phyloP scores from a whole-genome alignment of 108 stramenopile genomes.

The Nitzschia palea region DNA sequence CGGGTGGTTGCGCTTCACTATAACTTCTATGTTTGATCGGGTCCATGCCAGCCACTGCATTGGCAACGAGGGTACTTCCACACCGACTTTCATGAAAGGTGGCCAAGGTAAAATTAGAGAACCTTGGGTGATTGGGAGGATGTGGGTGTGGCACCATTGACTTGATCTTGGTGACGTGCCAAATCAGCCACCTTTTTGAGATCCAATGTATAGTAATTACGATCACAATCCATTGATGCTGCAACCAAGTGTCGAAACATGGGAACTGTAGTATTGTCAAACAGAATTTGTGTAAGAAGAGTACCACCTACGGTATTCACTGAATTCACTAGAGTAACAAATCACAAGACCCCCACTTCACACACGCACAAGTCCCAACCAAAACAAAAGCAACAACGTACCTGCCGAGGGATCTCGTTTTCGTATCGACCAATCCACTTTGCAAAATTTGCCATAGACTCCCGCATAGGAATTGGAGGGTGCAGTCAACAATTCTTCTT shows the following conservation, averaged over 20 bases:
- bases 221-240: slow-evolving; percentile 39
- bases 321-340: too few species aligned
- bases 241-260: slow-evolving; percentile 78
- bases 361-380: too few species aligned
- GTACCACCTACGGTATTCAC: background rate
- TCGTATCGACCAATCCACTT: slow-evolving; percentile 58
- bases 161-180: slow-evolving; percentile 41
- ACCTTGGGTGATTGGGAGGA: slow-evolving; percentile 28
- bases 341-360: too few species aligned
- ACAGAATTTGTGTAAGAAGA: background rate
- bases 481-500: slow-evolving; percentile 9
- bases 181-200: slow-evolving; percentile 57
- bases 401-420: slow-evolving; percentile 64
- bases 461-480: slow-evolving; percentile 36
- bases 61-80: slow-evolving; percentile 94
- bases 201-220: slow-evolving; percentile 42
- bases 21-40: slow-evolving; percentile 77
- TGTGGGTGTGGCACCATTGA: slow-evolving; percentile 8
- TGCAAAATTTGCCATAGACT: slow-evolving; percentile 62
- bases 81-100: slow-evolving; percentile 95
- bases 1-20: slow-evolving; percentile 81
- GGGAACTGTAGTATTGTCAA: slow-evolving; percentile 31
- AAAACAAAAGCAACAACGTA: slow-evolving; percentile 22
- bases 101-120: slow-evolving; percentile 67
- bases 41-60: slow-evolving; percentile 80